Conservation (phyloP, 805 yeast species). For the Nakazawaea peltata region DNA sequence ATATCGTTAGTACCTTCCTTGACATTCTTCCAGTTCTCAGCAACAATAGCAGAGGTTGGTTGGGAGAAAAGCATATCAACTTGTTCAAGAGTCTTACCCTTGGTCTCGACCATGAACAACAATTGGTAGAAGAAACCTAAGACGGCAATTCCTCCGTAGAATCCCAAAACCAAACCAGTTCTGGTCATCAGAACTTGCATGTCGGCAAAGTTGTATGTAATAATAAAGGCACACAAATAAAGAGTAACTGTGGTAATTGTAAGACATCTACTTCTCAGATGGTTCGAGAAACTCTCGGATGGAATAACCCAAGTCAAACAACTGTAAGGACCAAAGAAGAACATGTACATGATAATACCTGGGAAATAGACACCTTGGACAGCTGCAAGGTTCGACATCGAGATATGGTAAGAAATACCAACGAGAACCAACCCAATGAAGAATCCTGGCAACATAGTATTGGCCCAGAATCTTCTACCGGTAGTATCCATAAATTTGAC, state of each 20-base stretch:
- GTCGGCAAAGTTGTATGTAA: conserved; percentile 52
- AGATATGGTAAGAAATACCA: conserved; percentile 46
- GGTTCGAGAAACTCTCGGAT: conserved; percentile 52
- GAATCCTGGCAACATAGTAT: conserved; percentile 43
- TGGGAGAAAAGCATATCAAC: conserved; percentile 54
- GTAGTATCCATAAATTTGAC: conserved; percentile 48
- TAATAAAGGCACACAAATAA: conserved; percentile 55
- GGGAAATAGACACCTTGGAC: conserved; percentile 55
- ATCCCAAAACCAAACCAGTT: conserved; percentile 57
- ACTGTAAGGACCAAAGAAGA: conserved; percentile 60
- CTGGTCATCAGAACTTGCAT: conserved; percentile 52
- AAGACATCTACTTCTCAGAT: conserved; percentile 59
- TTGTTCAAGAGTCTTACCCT: conserved; percentile 64
- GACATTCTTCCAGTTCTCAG: conserved; percentile 23
- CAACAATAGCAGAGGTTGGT: conserved; percentile 32
- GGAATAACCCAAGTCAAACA: conserved; percentile 65
- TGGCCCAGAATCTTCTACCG: conserved; percentile 58
- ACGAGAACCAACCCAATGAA: conserved; percentile 52
- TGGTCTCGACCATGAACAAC: conserved; percentile 64
- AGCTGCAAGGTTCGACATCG: conserved; percentile 29
- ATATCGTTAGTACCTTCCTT: conserved; percentile 4
- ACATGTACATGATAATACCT: conserved; percentile 57
- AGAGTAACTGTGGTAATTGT: conserved; percentile 47
- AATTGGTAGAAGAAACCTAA: conserved; percentile 46
- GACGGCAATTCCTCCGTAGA: conserved; percentile 61